Evolutionary conservation across 2,329 filamentous ascomycete species (phyloP).

Genomic region (Tolypocladium cylindrosporum): DNA sequence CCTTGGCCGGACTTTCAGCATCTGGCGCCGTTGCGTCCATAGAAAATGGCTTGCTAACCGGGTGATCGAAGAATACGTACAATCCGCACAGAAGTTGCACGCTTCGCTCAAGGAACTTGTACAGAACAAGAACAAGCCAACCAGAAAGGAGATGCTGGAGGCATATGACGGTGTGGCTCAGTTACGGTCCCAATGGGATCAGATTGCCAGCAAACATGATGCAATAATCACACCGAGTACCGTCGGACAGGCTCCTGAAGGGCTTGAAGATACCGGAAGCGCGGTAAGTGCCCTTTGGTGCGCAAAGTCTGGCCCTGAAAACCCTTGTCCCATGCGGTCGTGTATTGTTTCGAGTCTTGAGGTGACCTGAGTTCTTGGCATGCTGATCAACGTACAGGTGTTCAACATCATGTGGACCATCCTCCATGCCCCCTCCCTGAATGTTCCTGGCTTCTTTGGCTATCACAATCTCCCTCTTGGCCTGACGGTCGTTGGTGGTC

Average conservation of each 20-base stretch:
- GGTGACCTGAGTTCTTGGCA: slow-evolving; percentile 23
- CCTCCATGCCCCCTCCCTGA: slow-evolving; percentile 53
- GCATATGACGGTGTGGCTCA: slow-evolving; percentile 43
- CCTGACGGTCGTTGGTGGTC: slow-evolving; percentile 37
- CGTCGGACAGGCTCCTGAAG: slow-evolving; percentile 47
- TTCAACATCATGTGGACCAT: slow-evolving; percentile 17
- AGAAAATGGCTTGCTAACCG: slow-evolving; percentile 40
- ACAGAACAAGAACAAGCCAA: slow-evolving; percentile 32
- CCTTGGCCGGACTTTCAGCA: neutral
- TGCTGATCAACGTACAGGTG: slow-evolving; percentile 16
- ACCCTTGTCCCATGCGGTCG: neutral
- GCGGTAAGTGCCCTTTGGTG: slow-evolving; percentile 13
- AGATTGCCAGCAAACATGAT: slow-evolving; percentile 37
- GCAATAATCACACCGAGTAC: slow-evolving; percentile 50
- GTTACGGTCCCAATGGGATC: slow-evolving; percentile 44
- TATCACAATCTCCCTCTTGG: slow-evolving; percentile 46
- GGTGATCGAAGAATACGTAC: slow-evolving; percentile 37
- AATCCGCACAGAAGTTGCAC: slow-evolving; percentile 24
- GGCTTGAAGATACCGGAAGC: slow-evolving; percentile 41
- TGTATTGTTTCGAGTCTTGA: neutral
- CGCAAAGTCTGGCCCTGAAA: no score
- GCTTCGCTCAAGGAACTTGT: slow-evolving; percentile 37
- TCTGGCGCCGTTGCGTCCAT: neutral
- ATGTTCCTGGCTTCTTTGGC: slow-evolving; percentile 52
- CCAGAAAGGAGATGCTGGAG: slow-evolving; percentile 36